Percentiles rank a stretch among this genome's conserved stretches.
These are phyloP conservation scores for Kockiozyma suomiensis DNA, from an alignment of 805 yeast genomes.

Conservation along the genomic window DNA sequence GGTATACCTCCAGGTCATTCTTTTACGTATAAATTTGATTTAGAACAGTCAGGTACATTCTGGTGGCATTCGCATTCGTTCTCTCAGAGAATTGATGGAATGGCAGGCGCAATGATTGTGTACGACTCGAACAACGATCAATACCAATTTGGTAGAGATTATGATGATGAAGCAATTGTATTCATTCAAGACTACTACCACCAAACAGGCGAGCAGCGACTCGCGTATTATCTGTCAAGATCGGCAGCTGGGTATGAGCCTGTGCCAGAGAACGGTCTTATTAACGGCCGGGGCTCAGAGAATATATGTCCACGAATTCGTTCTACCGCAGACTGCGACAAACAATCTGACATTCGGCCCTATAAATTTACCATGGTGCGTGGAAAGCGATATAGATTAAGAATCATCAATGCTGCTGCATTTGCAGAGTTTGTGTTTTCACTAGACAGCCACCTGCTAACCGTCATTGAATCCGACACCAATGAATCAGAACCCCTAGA, in stretches of 20 bases:
- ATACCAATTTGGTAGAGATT: constrained; percentile 13
- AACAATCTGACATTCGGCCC: constrained; percentile 26
- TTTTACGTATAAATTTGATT: constrained; percentile 50
- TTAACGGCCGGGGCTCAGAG: constrained; percentile 17
- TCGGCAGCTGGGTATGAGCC: constrained; percentile 23
- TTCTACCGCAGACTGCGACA: constrained; percentile 33
- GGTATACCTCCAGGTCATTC: constrained; percentile 50
- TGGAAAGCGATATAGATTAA: constrained; percentile 18
- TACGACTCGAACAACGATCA: constrained; percentile 62
- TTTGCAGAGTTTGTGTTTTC: constrained; percentile 12
- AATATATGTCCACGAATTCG: constrained; percentile 18
- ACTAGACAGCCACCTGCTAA: constrained; percentile 14
- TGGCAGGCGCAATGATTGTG: constrained; percentile 72
- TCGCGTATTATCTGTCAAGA: constrained; percentile 16
- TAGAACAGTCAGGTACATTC: constrained; percentile 52
- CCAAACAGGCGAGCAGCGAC: constrained; percentile 9
- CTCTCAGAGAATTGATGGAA: constrained; percentile 66
- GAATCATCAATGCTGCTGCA: constrained; percentile 20
- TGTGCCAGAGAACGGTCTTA: constrained; percentile 20
- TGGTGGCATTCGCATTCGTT: constrained; percentile 63
- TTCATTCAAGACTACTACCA: constrained; percentile 26
- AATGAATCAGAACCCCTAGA: constrained; percentile 19
- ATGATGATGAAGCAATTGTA: constrained; percentile 23
- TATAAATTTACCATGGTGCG: constrained; percentile 5
- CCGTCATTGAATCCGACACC: constrained; percentile 23